Base-by-base conservation (phyloP, 495 filamentous ascomycete genomes). In the Annulohypoxylon stygium region DNA sequence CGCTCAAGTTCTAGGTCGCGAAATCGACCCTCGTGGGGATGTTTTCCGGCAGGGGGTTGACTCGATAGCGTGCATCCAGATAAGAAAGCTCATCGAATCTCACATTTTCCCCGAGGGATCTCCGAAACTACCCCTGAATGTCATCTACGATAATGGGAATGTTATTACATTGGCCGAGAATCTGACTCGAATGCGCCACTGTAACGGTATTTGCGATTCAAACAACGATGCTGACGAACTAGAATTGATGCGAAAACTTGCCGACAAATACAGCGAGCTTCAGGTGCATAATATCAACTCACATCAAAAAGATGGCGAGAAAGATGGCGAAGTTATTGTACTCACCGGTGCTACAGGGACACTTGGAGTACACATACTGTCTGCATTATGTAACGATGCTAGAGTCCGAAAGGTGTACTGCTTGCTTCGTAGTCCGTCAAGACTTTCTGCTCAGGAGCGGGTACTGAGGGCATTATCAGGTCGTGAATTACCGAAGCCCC, bases 311-410 rank as follows among this genome's bases (percentile, higher is more conserved):
- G 20, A 23, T 23, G 20, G 20, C 20, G 60, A 26, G 50, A 78
- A 58, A 74, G 65, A 34, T 54, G 76, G 58, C 58, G 78, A 51
- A 47, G 80, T 61, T 53, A 79, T 66, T 47, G 75, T 90, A 41
- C 77, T 90, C 18, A 90, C 88, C 2, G 89, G 88, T n/a, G 83
- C 87, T 0, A 89, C 88, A 2, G 88, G 88, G 5, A 82, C 80
- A 5, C 82, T 91, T n/a, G 88, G 89, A 18, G 82, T 84, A 0
- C 86, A 89, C 48, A 82, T 85, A 1, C 75, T 90, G 4, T 75
- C 80, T 47, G 78, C 78, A 43, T 80, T 91, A 9, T 71, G 85
- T 1, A 66, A 75, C 18, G 78, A 83, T 18, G 62, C 81, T 4
- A 78, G 78, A 0, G 76, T 89, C 18, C 75, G 77, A 0, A 79